These are phyloP conservation scores for Golovinomyces cichoracearum DNA, from an alignment of 2,329 filamentous ascomycete species.

Conservation along the genomic window DNA sequence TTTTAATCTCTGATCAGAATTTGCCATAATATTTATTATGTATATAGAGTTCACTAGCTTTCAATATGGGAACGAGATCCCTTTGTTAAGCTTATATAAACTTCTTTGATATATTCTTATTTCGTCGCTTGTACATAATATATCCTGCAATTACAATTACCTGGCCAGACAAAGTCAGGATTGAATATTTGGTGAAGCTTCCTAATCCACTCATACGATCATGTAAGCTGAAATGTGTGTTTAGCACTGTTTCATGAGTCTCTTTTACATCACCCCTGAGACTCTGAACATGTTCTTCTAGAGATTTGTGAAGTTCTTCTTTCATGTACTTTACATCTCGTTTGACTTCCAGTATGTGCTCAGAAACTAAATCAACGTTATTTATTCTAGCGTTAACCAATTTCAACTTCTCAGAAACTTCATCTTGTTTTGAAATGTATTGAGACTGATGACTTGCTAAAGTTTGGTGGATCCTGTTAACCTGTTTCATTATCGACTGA, in stretches of 20 bases:
- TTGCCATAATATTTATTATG: no score
- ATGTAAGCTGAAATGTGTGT: constrained; percentile 1
- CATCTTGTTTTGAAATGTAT: constrained; percentile 22
- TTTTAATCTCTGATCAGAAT: no score
- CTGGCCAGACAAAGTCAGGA: constrained; percentile 12
- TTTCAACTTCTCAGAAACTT: constrained; percentile 4
- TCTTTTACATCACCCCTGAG: constrained; percentile 8
- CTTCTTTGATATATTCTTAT: constrained; percentile 12
- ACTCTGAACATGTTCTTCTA: constrained; percentile 8
- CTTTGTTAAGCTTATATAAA: constrained; percentile 14
- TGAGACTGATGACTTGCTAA: constrained; percentile 25
- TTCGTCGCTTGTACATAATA: constrained; percentile 14
- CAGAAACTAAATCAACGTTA: constrained; percentile 20
- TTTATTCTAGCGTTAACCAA: constrained; percentile 16
- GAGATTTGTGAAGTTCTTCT: constrained; percentile 19
- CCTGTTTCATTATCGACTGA: constrained; percentile 43
- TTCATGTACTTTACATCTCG: constrained; percentile 32
- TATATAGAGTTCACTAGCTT: no score
- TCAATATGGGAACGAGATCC: no score
- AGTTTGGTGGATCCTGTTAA: constrained; percentile 34
- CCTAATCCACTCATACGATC: neutral
- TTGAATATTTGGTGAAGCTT: constrained; percentile 2
- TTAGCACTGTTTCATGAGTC: constrained; percentile 6
- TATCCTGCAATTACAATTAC: constrained; percentile 9
- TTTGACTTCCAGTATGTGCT: constrained; percentile 15